Base-by-base conservation (phyloP, 345 rosid genomes). In the Hibiscus tridactylites region DNA sequence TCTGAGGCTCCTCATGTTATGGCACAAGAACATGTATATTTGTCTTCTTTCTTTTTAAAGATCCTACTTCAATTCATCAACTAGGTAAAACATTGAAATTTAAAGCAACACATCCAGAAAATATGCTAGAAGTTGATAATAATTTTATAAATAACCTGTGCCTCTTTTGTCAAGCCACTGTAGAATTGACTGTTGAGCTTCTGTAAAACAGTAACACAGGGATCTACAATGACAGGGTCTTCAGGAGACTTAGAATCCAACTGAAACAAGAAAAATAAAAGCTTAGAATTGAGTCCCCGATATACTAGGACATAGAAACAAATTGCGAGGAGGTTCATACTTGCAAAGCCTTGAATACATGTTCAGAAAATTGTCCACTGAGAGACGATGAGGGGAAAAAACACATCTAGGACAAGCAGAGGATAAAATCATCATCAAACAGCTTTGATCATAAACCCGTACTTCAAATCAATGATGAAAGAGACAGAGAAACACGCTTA, bases 141-240 rank as follows among this genome's bases (percentile, higher is more conserved):
- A 64, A 81, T 21, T 21, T 21, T 21, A 21, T 21, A 21, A 21
- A 21, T 74, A 49, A 95, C 99, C 99, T 95, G 97, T 75, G 78
- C 80, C 59, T 90, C 90, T 62, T 80, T 46, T 57, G 75, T 73
- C 83, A 92, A 76, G 26, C 77, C 79, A 68, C 63, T 57, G 79
- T 83, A 90, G 63, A 83, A 78, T 74, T 75, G 82, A 79, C 61
- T 78, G 77, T 74, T 87, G 75, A 92, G 74, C 68, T 88, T 89
- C 76, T 79, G 85, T 82, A 95, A 77, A 73, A 90, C 88, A 56
- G 88, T 77, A 21, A 88, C 70, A 71, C 91, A 88, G 59, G 97
- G 97, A 61, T 83, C 81, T 63, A 76, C 28, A 49, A 88, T 73
- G 54, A 86, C 89, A 78, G 81, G 83, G 74, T 88, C 91, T 68